A percentile compares a stretch with the other conserved stretches of the same genome.
Evolutionary conservation across 345 rosid genomes (phyloP).

Genomic region (Citrus medica): DNA sequence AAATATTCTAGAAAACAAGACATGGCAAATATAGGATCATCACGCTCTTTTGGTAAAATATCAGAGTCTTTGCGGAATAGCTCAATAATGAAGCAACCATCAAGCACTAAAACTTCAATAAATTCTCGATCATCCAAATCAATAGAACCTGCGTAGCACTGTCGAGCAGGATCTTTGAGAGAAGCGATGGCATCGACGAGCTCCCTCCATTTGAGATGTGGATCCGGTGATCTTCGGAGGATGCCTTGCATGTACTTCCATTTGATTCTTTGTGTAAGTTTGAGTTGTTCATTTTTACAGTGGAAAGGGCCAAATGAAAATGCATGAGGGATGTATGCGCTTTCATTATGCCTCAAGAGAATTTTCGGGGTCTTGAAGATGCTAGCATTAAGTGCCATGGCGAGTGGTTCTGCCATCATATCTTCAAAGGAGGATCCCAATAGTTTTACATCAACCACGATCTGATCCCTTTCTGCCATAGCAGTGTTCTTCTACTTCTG

Average conservation of each 20-base stretch:
- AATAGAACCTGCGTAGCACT: slow-evolving; percentile 10
- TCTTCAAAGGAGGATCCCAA: slow-evolving; percentile 7
- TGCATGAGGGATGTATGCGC: slow-evolving; percentile 21
- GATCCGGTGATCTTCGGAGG: not conserved
- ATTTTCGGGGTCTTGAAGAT: slow-evolving; percentile 21
- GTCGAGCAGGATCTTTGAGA: slow-evolving; percentile 10
- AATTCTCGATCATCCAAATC: not conserved
- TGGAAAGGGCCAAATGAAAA: slow-evolving; percentile 34
- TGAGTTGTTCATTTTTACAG: not conserved
- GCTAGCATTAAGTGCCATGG: slow-evolving; percentile 13
- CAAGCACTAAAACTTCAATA: slow-evolving; percentile 21
- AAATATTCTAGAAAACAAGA: slow-evolving; percentile 26
- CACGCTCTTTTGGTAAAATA: not conserved
- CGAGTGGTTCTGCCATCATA: not conserved
- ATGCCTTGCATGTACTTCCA: slow-evolving; percentile 20
- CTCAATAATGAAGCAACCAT: slow-evolving; percentile 35
- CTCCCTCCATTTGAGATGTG: not conserved
- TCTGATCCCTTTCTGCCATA: not conserved
- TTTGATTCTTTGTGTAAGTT: slow-evolving; percentile 15
- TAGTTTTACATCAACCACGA: not conserved
- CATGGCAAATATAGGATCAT: slow-evolving; percentile 29
- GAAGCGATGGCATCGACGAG: not conserved
- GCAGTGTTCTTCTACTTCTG: not conserved
- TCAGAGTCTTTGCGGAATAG: slow-evolving; percentile 10
- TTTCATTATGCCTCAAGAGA: slow-evolving; percentile 17